phyloP scores from a whole-genome alignment of 208 protist genomes.

The Trypanosoma lewisi region DNA sequence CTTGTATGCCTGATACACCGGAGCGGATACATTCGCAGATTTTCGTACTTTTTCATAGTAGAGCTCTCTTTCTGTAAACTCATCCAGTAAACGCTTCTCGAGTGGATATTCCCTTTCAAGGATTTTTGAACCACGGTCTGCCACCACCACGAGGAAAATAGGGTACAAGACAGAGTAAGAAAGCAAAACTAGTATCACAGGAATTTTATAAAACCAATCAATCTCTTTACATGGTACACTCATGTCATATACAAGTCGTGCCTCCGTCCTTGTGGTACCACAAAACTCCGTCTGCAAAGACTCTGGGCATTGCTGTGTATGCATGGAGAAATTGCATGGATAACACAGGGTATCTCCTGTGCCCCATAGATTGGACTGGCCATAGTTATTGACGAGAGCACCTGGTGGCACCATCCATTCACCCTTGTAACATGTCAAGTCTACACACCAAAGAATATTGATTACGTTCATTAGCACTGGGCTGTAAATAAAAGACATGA shows the following conservation, averaged over 20 bases:
- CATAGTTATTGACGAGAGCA: conserved; percentile 17
- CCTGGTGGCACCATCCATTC: conserved; percentile 25
- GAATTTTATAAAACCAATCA: conserved; percentile 37
- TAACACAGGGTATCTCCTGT: conserved; percentile 26
- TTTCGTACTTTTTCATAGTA: conserved; percentile 66
- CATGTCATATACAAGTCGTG: conserved; percentile 52
- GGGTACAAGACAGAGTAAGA: conserved; percentile 52
- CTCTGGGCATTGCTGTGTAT: conserved; percentile 43
- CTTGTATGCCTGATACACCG: conserved; percentile 63
- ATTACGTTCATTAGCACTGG: conserved; percentile 59
- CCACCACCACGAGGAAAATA: conserved; percentile 47
- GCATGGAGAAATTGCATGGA: conserved; percentile 40
- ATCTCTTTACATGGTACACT: conserved; percentile 47
- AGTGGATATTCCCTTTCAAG: conserved; percentile 64
- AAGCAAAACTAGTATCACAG: conserved; percentile 34
- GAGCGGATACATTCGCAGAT: conserved; percentile 50
- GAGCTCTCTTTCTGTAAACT: conserved; percentile 53
- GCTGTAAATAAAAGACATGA: conserved; percentile 55
- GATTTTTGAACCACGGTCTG: conserved; percentile 42
- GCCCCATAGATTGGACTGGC: not conserved
- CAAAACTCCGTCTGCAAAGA: conserved; percentile 37
- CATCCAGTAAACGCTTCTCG: conserved; percentile 50
- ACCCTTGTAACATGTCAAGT: conserved; percentile 36
- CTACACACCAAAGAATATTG: conserved; percentile 52
- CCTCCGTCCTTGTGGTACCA: conserved; percentile 9